Evolutionary conservation across 2,329 filamentous ascomycete genomes (phyloP).

Genomic region (Pseudogymnoascus sp.): DNA sequence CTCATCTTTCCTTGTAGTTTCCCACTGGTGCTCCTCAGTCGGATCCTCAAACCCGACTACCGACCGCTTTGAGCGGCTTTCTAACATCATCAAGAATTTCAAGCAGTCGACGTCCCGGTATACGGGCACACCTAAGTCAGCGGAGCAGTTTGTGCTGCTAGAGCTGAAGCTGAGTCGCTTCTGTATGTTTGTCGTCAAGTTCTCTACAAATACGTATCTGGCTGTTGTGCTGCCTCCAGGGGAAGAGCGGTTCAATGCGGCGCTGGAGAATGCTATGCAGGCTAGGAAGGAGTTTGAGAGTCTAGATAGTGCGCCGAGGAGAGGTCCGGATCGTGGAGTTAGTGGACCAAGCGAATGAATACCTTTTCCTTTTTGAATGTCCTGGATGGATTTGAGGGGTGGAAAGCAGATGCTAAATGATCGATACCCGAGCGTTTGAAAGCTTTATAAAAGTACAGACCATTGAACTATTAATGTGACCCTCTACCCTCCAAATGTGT

Average conservation of each 20-base stretch:
- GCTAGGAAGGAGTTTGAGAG: conserved; percentile 73
- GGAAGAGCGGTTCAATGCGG: conserved; percentile 83
- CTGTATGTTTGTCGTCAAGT: conserved; percentile 88
- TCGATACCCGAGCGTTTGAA: not conserved
- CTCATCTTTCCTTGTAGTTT: conserved; percentile 94
- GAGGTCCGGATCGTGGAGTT: conserved; percentile 18
- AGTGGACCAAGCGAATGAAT: conserved; percentile 8
- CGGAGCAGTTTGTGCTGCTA: conserved; percentile 72
- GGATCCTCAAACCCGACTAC: conserved; percentile 77
- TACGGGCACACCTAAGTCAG: conserved; percentile 70
- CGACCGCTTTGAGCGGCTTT: conserved; percentile 89
- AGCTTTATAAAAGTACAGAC: not conserved
- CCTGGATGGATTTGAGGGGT: not conserved
- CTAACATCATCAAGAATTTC: conserved; percentile 97
- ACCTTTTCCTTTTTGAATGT: not conserved
- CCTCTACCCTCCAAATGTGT: not conserved
- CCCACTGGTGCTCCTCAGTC: conserved; percentile 69
- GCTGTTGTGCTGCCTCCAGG: conserved; percentile 86
- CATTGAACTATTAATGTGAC: not conserved
- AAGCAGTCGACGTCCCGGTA: conserved; percentile 76
- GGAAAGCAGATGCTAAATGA: not conserved
- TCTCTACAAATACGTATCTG: conserved; percentile 96
- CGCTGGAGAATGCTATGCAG: conserved; percentile 81
- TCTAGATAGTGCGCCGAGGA: conserved; percentile 43
- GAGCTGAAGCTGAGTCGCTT: conserved; percentile 74